Percentiles rank a stretch among this genome's conserved stretches.
Evolutionary conservation across 352 stramenopile genomes (phyloP).

Genomic region (Globisporangium ultimum): DNA sequence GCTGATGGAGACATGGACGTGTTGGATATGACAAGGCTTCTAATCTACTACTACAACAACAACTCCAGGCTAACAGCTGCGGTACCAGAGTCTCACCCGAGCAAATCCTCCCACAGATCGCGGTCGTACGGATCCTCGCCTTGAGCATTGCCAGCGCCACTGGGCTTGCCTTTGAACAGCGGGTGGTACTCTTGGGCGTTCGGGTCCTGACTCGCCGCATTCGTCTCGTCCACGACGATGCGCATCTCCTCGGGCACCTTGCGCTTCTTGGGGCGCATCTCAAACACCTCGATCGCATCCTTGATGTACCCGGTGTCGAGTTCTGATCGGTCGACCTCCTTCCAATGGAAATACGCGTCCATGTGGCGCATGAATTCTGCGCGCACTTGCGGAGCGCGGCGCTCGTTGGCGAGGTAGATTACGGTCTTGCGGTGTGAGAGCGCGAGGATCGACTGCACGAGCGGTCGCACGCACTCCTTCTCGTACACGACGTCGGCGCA

Average conservation of each 20-base stretch:
- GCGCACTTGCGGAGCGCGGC: constrained; percentile 51
- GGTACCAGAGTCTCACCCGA: constrained; percentile 19
- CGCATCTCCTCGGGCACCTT: constrained; percentile 70
- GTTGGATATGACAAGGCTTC: no score
- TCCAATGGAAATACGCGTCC: constrained; percentile 73
- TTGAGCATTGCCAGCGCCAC: constrained; percentile 3
- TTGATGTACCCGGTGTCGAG: constrained; percentile 68
- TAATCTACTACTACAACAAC: no score
- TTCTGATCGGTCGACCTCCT: constrained; percentile 52
- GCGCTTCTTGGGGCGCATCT: constrained; percentile 73
- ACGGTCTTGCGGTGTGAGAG: constrained; percentile 75
- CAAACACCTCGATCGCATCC: constrained; percentile 75
- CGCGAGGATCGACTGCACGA: constrained; percentile 78
- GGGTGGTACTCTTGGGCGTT: constrained; percentile 41
- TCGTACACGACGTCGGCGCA: constrained; percentile 84
- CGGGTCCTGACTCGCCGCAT: constrained; percentile 15
- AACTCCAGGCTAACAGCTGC: no score
- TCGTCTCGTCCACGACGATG: constrained; percentile 28
- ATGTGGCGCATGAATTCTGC: constrained; percentile 68
- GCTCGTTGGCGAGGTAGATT: constrained; percentile 76
- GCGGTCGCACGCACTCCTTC: constrained; percentile 63
- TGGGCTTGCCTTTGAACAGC: constrained; percentile 23
- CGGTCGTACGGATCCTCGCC: constrained; percentile 50
- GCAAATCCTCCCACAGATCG: constrained; percentile 67
- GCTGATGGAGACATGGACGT: no score